A percentile compares a stretch with the other conserved stretches of the same genome.
Conservation (phyloP, 768 basidiomycete genomes). For the Lanmaoa rubissima region DNA sequence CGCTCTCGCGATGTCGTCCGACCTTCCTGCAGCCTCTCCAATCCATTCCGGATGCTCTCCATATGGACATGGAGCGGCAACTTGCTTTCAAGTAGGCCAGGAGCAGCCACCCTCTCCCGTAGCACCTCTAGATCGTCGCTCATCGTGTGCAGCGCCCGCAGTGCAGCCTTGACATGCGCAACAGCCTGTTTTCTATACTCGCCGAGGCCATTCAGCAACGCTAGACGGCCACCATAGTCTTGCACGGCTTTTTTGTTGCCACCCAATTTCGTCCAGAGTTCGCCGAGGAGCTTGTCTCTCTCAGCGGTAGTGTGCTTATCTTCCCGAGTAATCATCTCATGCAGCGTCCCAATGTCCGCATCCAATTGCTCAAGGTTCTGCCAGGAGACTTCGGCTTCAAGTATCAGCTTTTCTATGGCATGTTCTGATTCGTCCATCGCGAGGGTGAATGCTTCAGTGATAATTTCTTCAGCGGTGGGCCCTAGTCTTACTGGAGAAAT, state of each 20-base stretch:
- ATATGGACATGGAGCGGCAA: slow-evolving; percentile 76
- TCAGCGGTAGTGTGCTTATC: slow-evolving; percentile 43
- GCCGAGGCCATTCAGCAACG: slow-evolving; percentile 52
- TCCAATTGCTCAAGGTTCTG: slow-evolving; percentile 62
- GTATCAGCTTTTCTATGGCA: slow-evolving; percentile 52
- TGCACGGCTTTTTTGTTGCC: slow-evolving; percentile 52
- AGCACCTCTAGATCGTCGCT: slow-evolving; percentile 76
- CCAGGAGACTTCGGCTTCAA: slow-evolving; percentile 64
- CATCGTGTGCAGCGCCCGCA: slow-evolving; percentile 61
- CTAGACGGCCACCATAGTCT: slow-evolving; percentile 50
- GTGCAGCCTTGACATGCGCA: slow-evolving; percentile 62
- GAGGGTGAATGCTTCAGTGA: slow-evolving; percentile 53
- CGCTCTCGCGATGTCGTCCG: slow-evolving; percentile 50
- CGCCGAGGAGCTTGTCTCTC: slow-evolving; percentile 54
- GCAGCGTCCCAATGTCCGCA: slow-evolving; percentile 51
- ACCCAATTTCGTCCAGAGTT: slow-evolving; percentile 70
- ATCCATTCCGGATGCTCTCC: slow-evolving; percentile 62
- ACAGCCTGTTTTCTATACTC: slow-evolving; percentile 59
- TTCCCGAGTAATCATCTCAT: slow-evolving; percentile 62
- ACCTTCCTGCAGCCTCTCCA: slow-evolving; percentile 56
- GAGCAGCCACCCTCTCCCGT: slow-evolving; percentile 67
- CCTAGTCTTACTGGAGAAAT: slow-evolving; percentile 41
- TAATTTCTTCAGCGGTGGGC: slow-evolving; percentile 41
- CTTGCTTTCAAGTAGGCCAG: slow-evolving; percentile 55
- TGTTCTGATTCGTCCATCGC: slow-evolving; percentile 59